phyloP scores from a whole-genome alignment of 768 basidiomycete species.

The Mycena alexandri region DNA sequence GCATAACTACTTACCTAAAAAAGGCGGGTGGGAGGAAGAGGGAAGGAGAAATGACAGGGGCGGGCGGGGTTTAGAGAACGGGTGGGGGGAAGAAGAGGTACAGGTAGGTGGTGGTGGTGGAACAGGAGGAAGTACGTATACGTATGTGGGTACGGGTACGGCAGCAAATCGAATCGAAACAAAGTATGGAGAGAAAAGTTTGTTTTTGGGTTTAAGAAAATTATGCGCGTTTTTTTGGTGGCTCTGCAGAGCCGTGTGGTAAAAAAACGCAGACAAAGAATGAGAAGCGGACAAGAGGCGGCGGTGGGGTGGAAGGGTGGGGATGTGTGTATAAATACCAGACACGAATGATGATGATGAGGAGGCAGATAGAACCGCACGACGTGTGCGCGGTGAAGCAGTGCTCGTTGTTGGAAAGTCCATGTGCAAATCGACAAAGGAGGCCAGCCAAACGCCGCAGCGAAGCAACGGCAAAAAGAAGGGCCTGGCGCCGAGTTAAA shows the following conservation, averaged over 20 bases:
- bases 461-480: constrained; percentile 32
- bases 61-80: constrained; percentile 39
- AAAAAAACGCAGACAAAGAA: constrained; percentile 53
- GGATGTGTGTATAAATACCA: constrained; percentile 54
- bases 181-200: constrained; percentile 23
- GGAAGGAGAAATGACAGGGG: constrained; percentile 38
- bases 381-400: constrained; percentile 38
- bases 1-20: constrained; percentile 64
- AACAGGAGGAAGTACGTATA: constrained; percentile 35
- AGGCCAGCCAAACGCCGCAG: constrained; percentile 42
- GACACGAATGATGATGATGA: constrained; percentile 38
- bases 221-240: constrained; percentile 51
- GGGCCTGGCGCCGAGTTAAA: constrained; percentile 36
- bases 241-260: constrained; percentile 37
- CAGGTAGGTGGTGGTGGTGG: constrained; percentile 39
- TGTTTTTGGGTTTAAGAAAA: constrained; percentile 62
- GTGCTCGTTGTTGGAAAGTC: constrained; percentile 38
- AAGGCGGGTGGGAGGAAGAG: constrained; percentile 29
- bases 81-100: not conserved
- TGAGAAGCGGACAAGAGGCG: constrained; percentile 48
- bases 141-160: constrained; percentile 31
- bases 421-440: constrained; percentile 37
- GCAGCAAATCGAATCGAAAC: constrained; percentile 20
- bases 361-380: constrained; percentile 32
- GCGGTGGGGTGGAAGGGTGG: constrained; percentile 44